Evolutionary conservation across 768 basidiomycete genomes (phyloP).

Genomic region (Grammothele lineata): DNA sequence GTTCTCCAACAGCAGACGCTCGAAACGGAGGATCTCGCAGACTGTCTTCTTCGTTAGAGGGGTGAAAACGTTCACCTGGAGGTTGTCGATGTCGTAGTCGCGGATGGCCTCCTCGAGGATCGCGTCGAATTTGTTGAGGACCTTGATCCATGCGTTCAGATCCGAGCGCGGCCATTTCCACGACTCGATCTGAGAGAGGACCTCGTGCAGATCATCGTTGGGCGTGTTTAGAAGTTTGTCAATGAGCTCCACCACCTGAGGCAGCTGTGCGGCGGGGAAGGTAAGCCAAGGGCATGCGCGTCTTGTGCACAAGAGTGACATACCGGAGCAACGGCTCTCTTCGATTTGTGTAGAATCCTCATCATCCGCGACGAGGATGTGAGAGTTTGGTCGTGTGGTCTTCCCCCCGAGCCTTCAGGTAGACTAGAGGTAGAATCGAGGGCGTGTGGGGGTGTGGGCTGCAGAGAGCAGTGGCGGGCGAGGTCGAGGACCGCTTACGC

Average conservation of each 20-base stretch:
- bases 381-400: conserved; percentile 1
- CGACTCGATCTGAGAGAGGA: conserved; percentile 62
- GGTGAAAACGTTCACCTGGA: conserved; percentile 78
- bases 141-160: conserved; percentile 93
- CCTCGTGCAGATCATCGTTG: conserved; percentile 65
- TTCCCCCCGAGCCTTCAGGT: not conserved
- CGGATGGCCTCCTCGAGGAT: conserved; percentile 80
- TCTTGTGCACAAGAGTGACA: conserved; percentile 26
- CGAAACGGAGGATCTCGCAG: conserved; percentile 82
- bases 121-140: conserved; percentile 92
- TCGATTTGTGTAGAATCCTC: conserved; percentile 86
- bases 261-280: conserved; percentile 46
- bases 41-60: conserved; percentile 69
- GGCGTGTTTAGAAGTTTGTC: conserved; percentile 59
- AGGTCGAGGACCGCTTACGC: conserved; percentile 18
- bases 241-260: conserved; percentile 80
- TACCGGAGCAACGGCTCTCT: conserved; percentile 77
- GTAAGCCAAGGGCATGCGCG: conserved; percentile 14
- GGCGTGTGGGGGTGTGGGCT: not conserved
- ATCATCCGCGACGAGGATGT: conserved; percentile 35
- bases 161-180: conserved; percentile 98
- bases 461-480: conserved; percentile 10
- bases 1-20: conserved; percentile 89
- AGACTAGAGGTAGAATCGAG: not conserved
- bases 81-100: conserved; percentile 81